Percentiles rank a stretch among this genome's conserved stretches.
Evolutionary conservation across 768 basidiomycete species (phyloP).

Genomic region (Amanita fuliginea): DNA sequence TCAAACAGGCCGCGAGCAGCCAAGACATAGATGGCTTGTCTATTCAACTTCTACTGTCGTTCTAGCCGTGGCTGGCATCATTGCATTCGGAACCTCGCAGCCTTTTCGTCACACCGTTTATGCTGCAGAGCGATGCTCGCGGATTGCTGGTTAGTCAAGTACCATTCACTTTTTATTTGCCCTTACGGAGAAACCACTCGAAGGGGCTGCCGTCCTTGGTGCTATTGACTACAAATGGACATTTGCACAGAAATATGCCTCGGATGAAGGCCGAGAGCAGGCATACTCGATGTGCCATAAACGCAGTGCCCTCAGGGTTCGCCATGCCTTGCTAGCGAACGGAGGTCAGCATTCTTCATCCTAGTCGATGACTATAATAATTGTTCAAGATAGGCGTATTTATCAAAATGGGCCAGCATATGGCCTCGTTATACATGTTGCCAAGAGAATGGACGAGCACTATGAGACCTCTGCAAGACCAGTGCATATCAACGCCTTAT

Average conservation of each 20-base stretch:
- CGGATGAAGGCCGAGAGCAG: conserved; percentile 35
- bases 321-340: conserved; percentile 79
- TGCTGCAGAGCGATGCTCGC: conserved; percentile 68
- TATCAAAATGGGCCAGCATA: conserved; percentile 86
- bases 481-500: conserved; percentile 83
- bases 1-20: background rate
- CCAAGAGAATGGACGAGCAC: conserved; percentile 42
- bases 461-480: conserved; percentile 68
- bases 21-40: conserved; percentile 19
- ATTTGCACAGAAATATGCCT: conserved; percentile 40
- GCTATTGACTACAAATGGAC: conserved; percentile 67
- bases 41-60: conserved; percentile 26
- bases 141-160: conserved; percentile 49
- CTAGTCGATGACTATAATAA: background rate
- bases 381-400: conserved; percentile 46
- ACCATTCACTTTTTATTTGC: conserved; percentile 11
- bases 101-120: conserved; percentile 68
- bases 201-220: conserved; percentile 51
- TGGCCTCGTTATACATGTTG: conserved; percentile 51
- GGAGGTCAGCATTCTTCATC: conserved; percentile 44
- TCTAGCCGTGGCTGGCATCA: conserved; percentile 23
- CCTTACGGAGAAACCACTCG: conserved; percentile 11
- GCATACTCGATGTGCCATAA: conserved; percentile 74
- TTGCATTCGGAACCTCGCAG: conserved; percentile 58
- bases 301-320: conserved; percentile 68